Percentiles rank a stretch among this genome's conserved stretches.
These are phyloP conservation scores for Zizania latifolia DNA, from an alignment of 176 grass and related monocot species.

Conservation along the genomic window DNA sequence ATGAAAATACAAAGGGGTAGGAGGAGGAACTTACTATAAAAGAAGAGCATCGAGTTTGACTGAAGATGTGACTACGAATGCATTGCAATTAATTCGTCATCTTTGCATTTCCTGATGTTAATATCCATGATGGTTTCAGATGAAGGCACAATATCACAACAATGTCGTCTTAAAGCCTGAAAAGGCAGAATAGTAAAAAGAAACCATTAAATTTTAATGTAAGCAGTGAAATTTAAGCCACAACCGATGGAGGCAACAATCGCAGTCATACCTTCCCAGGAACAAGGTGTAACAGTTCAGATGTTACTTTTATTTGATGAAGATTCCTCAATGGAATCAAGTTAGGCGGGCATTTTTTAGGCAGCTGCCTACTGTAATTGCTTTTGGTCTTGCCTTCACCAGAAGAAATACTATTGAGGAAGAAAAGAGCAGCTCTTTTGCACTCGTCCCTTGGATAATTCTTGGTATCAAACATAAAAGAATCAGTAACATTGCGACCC, in stretches of 20 bases:
- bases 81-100: slow-evolving; percentile 82
- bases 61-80: slow-evolving; percentile 39
- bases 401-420: slow-evolving; percentile 43
- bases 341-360: slow-evolving; percentile 41
- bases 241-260: not conserved
- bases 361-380: slow-evolving; percentile 53
- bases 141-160: slow-evolving; percentile 75
- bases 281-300: slow-evolving; percentile 30
- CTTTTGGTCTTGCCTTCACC: slow-evolving; percentile 43
- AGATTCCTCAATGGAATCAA: slow-evolving; percentile 41
- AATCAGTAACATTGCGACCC: slow-evolving; percentile 40
- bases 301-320: slow-evolving; percentile 42
- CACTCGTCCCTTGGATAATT: slow-evolving; percentile 55
- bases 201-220: not conserved
- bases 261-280: slow-evolving; percentile 58
- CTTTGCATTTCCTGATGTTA: slow-evolving; percentile 79
- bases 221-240: slow-evolving; percentile 1
- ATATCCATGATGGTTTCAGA: slow-evolving; percentile 50
- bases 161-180: slow-evolving; percentile 69
- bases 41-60: not conserved
- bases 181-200: slow-evolving; percentile 19
- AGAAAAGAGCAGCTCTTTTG: slow-evolving; percentile 62
- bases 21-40: not conserved
- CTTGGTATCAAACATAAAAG: slow-evolving; percentile 77
- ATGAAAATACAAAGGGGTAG: slow-evolving; percentile 11